phyloP scores from a whole-genome alignment of 2,329 filamentous ascomycete genomes.

The Pseudocercospora musae region DNA sequence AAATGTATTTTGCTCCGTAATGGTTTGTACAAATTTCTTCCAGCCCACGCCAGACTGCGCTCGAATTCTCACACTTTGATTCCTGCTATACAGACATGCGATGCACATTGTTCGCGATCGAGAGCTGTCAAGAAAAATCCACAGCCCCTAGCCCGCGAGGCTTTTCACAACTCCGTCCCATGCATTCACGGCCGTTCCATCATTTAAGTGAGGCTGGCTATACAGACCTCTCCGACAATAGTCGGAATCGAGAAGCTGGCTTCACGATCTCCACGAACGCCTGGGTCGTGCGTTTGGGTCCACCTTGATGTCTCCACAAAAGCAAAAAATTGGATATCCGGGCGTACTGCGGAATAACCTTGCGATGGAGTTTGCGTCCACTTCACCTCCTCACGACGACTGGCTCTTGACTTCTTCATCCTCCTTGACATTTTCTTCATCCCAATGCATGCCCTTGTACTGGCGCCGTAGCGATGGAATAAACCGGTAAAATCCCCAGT shows the following conservation, averaged over 20 bases:
- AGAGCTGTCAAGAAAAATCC: no score
- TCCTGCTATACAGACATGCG: neutral
- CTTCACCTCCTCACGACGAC: conserved; percentile 9
- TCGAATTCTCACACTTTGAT: neutral
- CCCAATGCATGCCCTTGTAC: conserved; percentile 27
- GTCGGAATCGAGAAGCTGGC: neutral
- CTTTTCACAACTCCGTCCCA: neutral
- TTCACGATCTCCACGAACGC: neutral
- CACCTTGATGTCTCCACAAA: neutral
- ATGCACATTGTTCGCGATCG: no score
- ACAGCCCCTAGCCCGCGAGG: neutral
- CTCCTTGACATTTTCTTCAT: conserved; percentile 24
- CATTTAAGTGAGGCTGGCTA: neutral
- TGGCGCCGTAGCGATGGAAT: conserved; percentile 29
- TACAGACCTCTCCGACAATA: neutral
- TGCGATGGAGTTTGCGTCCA: neutral
- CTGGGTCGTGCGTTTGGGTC: neutral
- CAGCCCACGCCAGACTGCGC: no score
- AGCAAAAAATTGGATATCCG: neutral
- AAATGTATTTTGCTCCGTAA: neutral
- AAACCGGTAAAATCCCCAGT: conserved; percentile 57
- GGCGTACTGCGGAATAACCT: conserved; percentile 11
- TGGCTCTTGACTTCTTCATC: conserved; percentile 5
- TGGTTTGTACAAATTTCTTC: no score
- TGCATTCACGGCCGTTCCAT: neutral